Evolutionary conservation across 208 protist genomes (phyloP).

Genomic region (Trypanosoma theileri): DNA sequence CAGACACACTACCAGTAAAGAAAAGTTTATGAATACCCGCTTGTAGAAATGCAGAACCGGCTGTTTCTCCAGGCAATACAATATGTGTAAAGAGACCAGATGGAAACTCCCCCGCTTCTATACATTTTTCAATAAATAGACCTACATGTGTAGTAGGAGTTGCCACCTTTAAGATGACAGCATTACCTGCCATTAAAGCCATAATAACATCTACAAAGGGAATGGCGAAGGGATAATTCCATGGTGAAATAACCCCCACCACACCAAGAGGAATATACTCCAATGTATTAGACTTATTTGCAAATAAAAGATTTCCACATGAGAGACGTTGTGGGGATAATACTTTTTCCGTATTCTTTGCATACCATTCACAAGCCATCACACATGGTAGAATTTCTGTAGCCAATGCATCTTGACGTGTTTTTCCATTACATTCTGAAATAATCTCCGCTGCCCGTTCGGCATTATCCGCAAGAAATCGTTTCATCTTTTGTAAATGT

Average conservation of each 20-base stretch:
- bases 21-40: slow-evolving; percentile 76
- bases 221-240: slow-evolving; percentile 88
- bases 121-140: slow-evolving; percentile 64
- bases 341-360: slow-evolving; percentile 51
- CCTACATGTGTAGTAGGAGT: slow-evolving; percentile 56
- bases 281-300: slow-evolving; percentile 79
- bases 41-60: slow-evolving; percentile 39
- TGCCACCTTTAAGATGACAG: slow-evolving; percentile 74
- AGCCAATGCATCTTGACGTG: slow-evolving; percentile 64
- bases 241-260: slow-evolving; percentile 86
- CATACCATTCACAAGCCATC: slow-evolving; percentile 78
- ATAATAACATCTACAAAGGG: slow-evolving; percentile 84
- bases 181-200: slow-evolving; percentile 84
- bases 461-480: slow-evolving; percentile 56
- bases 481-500: slow-evolving; percentile 54
- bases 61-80: slow-evolving; percentile 43
- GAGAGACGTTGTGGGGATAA: slow-evolving; percentile 47
- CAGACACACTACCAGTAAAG: slow-evolving; percentile 82
- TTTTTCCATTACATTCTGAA: slow-evolving; percentile 62
- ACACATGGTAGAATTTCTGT: slow-evolving; percentile 73
- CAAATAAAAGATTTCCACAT: slow-evolving; percentile 57
- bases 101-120: slow-evolving; percentile 56
- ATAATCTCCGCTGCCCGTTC: slow-evolving; percentile 57
- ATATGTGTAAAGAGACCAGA: slow-evolving; percentile 66
- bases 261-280: slow-evolving; percentile 79